Conservation (phyloP, 768 basidiomycete genomes). For the Xerocomellus intermedius region DNA sequence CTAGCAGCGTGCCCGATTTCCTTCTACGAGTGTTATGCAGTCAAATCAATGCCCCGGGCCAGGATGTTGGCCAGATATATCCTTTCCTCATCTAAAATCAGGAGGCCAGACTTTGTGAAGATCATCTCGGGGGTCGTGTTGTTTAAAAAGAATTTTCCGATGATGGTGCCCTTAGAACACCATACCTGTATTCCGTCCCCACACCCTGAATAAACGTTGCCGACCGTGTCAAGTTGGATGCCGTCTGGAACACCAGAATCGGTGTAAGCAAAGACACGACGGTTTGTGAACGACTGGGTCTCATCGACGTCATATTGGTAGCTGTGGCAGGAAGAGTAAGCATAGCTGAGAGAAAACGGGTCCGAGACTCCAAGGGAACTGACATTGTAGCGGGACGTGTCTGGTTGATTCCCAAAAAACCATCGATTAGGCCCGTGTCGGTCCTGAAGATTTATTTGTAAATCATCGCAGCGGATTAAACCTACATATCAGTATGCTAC, state of each 20-base stretch:
- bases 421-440: slow-evolving; percentile 37
- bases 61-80: slow-evolving; percentile 39
- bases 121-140: slow-evolving; percentile 38
- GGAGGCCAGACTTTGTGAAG: slow-evolving; percentile 40
- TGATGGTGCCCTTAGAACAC: slow-evolving; percentile 50
- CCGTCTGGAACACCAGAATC: slow-evolving; percentile 72
- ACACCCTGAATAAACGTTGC: slow-evolving; percentile 66
- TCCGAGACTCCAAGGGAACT: slow-evolving; percentile 22
- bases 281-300: slow-evolving; percentile 54
- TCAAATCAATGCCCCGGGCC: slow-evolving; percentile 28
- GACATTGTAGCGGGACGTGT: slow-evolving; percentile 71
- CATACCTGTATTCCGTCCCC: slow-evolving; percentile 72
- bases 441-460: slow-evolving; percentile 23
- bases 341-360: not conserved
- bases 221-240: slow-evolving; percentile 58
- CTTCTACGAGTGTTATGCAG: slow-evolving; percentile 1
- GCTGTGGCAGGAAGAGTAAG: slow-evolving; percentile 33
- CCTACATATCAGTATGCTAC: slow-evolving; percentile 10
- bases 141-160: slow-evolving; percentile 32
- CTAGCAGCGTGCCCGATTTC: not conserved
- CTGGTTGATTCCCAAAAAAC: slow-evolving; percentile 49
- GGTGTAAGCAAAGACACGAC: slow-evolving; percentile 64
- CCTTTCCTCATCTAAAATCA: slow-evolving; percentile 40
- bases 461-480: not conserved
- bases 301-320: slow-evolving; percentile 68